phyloP scores from a whole-genome alignment of 1,284 basidiomycete genomes.

The Malassezia nana region DNA sequence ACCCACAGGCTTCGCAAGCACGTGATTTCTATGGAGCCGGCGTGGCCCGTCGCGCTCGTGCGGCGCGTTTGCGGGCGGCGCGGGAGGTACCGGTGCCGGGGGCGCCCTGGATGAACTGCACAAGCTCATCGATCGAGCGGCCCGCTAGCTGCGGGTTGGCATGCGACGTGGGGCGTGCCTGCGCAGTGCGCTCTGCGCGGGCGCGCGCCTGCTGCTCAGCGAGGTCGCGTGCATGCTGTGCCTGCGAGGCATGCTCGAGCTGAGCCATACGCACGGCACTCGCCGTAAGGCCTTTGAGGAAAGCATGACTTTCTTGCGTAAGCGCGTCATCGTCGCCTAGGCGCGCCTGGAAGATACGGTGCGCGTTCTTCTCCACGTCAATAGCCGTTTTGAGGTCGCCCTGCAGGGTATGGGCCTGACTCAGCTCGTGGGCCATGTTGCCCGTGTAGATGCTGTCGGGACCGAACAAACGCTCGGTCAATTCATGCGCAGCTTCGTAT shows the following conservation, averaged over 20 bases:
- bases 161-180: conserved; percentile 1
- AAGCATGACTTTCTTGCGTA: conserved; percentile 42
- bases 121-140: conserved; percentile 38
- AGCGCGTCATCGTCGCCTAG: conserved; percentile 45
- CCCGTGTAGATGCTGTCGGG: conserved; percentile 43
- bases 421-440: conserved; percentile 43
- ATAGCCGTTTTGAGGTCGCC: conserved; percentile 44
- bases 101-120: conserved; percentile 38
- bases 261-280: conserved; percentile 42
- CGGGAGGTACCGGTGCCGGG: conserved; percentile 6
- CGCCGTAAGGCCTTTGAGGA: conserved; percentile 37
- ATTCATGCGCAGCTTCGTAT: conserved; percentile 34
- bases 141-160: conserved; percentile 3
- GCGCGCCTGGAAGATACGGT: conserved; percentile 37
- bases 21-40: not conserved
- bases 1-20: not conserved
- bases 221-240: conserved; percentile 10
- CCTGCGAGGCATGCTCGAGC: conserved; percentile 30
- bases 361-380: conserved; percentile 38
- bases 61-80: conserved; percentile 10
- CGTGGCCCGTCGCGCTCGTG: not conserved
- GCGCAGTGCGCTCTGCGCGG: not conserved
- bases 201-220: not conserved
- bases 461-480: conserved; percentile 34
- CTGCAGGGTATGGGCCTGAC: conserved; percentile 39